These are phyloP conservation scores for Leccinum subgranulosum DNA, from an alignment of 768 basidiomycete species.

Conservation along the genomic window DNA sequence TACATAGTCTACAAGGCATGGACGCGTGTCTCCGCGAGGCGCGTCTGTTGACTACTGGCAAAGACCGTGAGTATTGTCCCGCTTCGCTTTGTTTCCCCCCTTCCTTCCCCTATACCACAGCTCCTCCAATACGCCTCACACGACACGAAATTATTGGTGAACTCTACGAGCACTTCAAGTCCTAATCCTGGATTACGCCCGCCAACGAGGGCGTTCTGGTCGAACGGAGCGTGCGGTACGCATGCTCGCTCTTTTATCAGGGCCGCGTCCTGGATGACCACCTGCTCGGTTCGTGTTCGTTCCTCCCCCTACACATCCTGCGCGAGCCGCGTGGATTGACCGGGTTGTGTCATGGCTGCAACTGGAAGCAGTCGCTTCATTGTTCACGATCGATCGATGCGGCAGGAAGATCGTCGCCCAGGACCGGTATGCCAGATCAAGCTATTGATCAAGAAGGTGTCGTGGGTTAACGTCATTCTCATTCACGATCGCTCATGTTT, in stretches of 20 bases:
- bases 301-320: constrained; percentile 29
- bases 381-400: too few relatives aligned
- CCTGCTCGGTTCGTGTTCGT: constrained; percentile 21
- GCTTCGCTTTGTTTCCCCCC: neutral
- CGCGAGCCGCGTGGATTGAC: constrained; percentile 23
- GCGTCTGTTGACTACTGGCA: constrained; percentile 22
- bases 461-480: too few relatives aligned
- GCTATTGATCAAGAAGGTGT: too few relatives aligned
- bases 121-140: constrained; percentile 41
- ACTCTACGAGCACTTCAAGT: constrained; percentile 35
- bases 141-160: constrained; percentile 37
- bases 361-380: neutral
- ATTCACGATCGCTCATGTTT: too few relatives aligned
- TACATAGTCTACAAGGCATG: constrained; percentile 37
- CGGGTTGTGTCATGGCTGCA: constrained; percentile 23
- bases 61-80: constrained; percentile 30
- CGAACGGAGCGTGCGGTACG: constrained; percentile 29
- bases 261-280: constrained; percentile 20
- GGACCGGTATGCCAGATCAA: too few relatives aligned
- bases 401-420: too few relatives aligned
- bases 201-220: constrained; percentile 11
- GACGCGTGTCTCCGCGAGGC: constrained; percentile 31
- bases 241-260: constrained; percentile 26
- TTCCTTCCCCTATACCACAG: constrained; percentile 5
- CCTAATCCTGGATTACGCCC: constrained; percentile 21